Evolutionary conservation across 192 early-diverging fungal species (phyloP), one percentile per base, ranked within the genome.

Genomic region (Gaertneriomyces semiglobifer): DNA sequence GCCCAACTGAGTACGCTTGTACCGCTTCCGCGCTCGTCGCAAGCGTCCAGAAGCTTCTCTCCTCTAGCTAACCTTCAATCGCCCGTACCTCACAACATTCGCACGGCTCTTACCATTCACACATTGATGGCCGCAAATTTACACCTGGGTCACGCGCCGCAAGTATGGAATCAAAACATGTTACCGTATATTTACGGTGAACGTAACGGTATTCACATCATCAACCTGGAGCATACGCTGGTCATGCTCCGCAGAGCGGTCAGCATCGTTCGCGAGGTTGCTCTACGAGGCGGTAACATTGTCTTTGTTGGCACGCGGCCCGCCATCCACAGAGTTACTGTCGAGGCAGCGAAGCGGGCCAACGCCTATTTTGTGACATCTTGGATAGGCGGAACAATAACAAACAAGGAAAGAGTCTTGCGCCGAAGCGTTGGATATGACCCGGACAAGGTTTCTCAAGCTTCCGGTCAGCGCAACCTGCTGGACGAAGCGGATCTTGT

Each of bases 161-260:
- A 81, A 20, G 72, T 81, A 44, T 93, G 88, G 90, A 88, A 95
- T 65, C 86, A 88, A 12, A 66, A 83, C 63, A 95, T 91, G 48
- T 76, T 93, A 54, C 88, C 91, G 6, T 94, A 85, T 73, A 93
- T 98, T 48, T 92, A 89, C 70, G 96, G 96, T 57, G 83, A 86
- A 19, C 89, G 96, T 48, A 76, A 88, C 47, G 93, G 93, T 38
- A 87, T 96, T 42, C 90, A 90, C 67, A 90, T 98, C 60, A 94
- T 98, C 79, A 94, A 98, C 70, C 73, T 94, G 53, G 94, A 98
- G 63, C 89, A 93, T 46, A 95, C 96, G 1, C 72, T 96, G 60
- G 86, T 86, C 3, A 81, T 87, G 43, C 80, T 98, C 25, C 81
- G 94, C 40, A 84, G 94, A 46, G 92, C 96, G 5, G 84, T 86